These are phyloP conservation scores for Gossypium herbaceum DNA, from an alignment of 345 rosid genomes.

Conservation along the genomic window DNA sequence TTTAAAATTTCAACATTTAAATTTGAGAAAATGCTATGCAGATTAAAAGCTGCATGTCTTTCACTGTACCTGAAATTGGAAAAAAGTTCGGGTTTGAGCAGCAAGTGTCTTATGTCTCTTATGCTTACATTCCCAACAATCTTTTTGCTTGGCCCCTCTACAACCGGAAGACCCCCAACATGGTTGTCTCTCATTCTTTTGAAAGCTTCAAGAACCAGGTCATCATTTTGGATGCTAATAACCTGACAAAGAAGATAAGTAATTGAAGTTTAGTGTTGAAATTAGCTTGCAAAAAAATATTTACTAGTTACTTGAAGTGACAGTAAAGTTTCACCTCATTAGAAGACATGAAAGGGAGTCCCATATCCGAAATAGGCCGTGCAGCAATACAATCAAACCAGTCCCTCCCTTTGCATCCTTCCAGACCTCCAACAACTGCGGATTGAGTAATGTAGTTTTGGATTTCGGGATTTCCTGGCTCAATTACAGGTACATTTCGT, in stretches of 20 bases:
- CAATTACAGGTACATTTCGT: slow-evolving; percentile 76
- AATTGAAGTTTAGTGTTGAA: background rate
- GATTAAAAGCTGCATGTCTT: background rate
- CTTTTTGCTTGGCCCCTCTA: slow-evolving; percentile 34
- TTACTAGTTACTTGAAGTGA: background rate
- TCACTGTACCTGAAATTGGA: slow-evolving; percentile 64
- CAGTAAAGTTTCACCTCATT: slow-evolving; percentile 38
- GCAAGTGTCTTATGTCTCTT: slow-evolving; percentile 62
- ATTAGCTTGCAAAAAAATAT: slow-evolving; percentile 1
- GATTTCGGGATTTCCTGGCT: slow-evolving; percentile 58
- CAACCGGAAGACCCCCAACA: slow-evolving; percentile 83
- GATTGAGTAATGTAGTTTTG: slow-evolving; percentile 85
- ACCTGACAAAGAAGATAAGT: slow-evolving; percentile 39
- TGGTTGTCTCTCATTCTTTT: slow-evolving; percentile 66
- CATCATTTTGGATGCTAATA: slow-evolving; percentile 50
- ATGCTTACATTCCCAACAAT: slow-evolving; percentile 42
- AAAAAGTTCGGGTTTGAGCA: slow-evolving; percentile 74
- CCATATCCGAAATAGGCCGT: slow-evolving; percentile 62
- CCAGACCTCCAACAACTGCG: slow-evolving; percentile 73
- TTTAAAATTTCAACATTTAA: background rate
- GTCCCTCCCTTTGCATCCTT: slow-evolving; percentile 81
- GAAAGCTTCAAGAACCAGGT: slow-evolving; percentile 78
- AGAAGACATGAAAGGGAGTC: slow-evolving; percentile 78
- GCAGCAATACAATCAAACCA: slow-evolving; percentile 80
- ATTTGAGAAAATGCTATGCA: background rate